These are phyloP conservation scores for Spinacia oleracea DNA, from an alignment of 179 eudicot species.

Conservation along the genomic window DNA sequence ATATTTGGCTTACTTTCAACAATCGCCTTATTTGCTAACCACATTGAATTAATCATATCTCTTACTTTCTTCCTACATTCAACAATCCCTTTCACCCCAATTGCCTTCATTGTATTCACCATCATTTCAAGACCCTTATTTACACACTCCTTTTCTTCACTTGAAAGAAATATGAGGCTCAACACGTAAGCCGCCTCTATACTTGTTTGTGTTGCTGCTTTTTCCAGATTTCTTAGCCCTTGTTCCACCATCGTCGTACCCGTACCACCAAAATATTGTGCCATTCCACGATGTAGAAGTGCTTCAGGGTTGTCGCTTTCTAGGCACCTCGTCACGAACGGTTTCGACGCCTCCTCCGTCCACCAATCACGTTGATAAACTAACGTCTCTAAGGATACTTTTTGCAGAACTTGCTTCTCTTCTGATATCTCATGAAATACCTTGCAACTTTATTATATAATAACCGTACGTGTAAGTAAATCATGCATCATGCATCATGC, in stretches of 20 bases:
- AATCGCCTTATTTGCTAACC: not conserved
- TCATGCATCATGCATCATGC: too few species aligned
- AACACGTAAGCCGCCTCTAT: constrained; percentile 24
- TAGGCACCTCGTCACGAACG: constrained; percentile 25
- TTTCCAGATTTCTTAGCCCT: constrained; percentile 26
- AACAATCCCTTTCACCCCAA: constrained; percentile 25
- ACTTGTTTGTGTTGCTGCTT: constrained; percentile 20
- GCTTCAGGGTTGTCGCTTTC: constrained; percentile 32
- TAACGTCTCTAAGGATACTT: constrained; percentile 17
- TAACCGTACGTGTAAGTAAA: too few species aligned
- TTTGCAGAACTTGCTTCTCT: constrained; percentile 27
- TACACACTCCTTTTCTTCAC: constrained; percentile 2
- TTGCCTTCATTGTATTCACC: not conserved
- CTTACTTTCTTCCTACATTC: constrained; percentile 28
- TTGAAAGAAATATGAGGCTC: constrained; percentile 14
- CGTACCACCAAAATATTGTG: too few species aligned
- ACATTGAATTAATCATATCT: not conserved
- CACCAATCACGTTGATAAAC: constrained; percentile 1
- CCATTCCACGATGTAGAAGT: constrained; percentile 29
- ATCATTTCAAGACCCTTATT: constrained; percentile 6
- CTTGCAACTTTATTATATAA: constrained; percentile 25
- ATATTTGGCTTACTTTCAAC: constrained; percentile 13
- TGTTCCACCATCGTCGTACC: constrained; percentile 22
- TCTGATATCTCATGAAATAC: constrained; percentile 12
- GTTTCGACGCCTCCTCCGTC: not conserved